A percentile compares a stretch with the other conserved stretches of the same genome.
Conservation (phyloP, 2,329 filamentous ascomycete species). For the Fusarium sp. region DNA sequence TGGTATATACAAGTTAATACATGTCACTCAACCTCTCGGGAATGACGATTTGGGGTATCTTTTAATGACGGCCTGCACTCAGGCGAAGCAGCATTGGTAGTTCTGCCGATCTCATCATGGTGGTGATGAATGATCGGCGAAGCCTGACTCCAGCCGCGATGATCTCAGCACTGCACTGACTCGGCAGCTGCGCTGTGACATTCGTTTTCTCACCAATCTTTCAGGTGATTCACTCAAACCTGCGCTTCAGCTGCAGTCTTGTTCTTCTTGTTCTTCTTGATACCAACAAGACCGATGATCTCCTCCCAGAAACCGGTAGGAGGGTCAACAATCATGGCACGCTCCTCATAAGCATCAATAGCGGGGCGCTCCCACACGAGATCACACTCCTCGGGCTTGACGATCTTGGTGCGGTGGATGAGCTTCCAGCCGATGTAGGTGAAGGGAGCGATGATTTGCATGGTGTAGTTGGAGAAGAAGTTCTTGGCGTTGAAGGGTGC, state of each 20-base stretch:
- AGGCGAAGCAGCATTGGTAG: background rate
- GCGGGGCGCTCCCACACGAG: slow-evolving; percentile 65
- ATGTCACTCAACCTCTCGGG: slow-evolving; percentile 8
- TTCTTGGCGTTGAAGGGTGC: slow-evolving; percentile 62
- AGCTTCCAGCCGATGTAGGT: slow-evolving; percentile 69
- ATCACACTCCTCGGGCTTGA: slow-evolving; percentile 63
- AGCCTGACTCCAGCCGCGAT: background rate
- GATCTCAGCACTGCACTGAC: background rate
- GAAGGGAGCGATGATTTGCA: slow-evolving; percentile 60
- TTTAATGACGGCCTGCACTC: background rate
- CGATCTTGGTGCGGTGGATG: slow-evolving; percentile 64
- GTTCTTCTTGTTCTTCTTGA: slow-evolving; percentile 32
- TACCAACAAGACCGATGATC: slow-evolving; percentile 26
- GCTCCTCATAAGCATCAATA: slow-evolving; percentile 64
- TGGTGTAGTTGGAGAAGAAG: slow-evolving; percentile 62
- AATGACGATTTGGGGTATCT: slow-evolving; percentile 22
- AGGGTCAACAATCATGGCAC: slow-evolving; percentile 48
- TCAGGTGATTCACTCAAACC: slow-evolving; percentile 10
- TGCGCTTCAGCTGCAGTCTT: slow-evolving; percentile 18
- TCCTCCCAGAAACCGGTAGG: slow-evolving; percentile 56
- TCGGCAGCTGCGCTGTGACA: background rate
- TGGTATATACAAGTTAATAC: slow-evolving; percentile 17
- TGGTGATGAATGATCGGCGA: background rate
- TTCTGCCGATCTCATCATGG: background rate
- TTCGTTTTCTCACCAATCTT: background rate